Percentiles rank a stretch among this genome's conserved stretches.
Evolutionary conservation across 2,329 filamentous ascomycete species (phyloP).

Genomic region (Bertia moriformis): DNA sequence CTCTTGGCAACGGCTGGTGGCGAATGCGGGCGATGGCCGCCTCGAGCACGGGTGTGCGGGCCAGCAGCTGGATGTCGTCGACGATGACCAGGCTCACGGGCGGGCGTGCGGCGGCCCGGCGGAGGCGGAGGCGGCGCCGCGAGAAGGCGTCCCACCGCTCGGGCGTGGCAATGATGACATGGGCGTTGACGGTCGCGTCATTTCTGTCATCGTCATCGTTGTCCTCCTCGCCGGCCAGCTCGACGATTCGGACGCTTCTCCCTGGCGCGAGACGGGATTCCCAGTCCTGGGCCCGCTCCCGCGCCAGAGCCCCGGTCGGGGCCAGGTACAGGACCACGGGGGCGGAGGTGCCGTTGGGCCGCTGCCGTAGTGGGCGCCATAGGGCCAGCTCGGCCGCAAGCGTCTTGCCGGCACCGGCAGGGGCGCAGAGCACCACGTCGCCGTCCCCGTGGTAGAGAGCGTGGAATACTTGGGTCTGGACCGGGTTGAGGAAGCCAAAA

Average conservation of each 20-base stretch:
- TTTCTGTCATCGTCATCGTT: slow-evolving; percentile 83
- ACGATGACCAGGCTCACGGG: slow-evolving; percentile 95
- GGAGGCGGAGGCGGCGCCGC: slow-evolving; percentile 96
- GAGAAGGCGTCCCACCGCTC: slow-evolving; percentile 99
- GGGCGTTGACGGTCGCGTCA: too few species aligned
- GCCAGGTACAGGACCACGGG: slow-evolving; percentile 98
- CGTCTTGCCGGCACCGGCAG: slow-evolving; percentile 93
- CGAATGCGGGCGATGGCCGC: slow-evolving; percentile 89
- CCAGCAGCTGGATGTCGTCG: slow-evolving; percentile 94
- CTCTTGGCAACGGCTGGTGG: too few species aligned
- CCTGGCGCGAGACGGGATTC: slow-evolving; percentile 64
- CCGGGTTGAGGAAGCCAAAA: slow-evolving; percentile 97
- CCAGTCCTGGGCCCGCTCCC: slow-evolving; percentile 95
- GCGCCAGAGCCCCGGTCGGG: slow-evolving; percentile 96
- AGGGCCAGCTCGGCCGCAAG: slow-evolving; percentile 91
- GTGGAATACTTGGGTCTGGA: slow-evolving; percentile 98
- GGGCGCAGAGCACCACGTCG: slow-evolving; percentile 87
- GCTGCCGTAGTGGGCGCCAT: slow-evolving; percentile 98
- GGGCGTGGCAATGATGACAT: slow-evolving; percentile 95
- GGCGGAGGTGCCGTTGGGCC: too few species aligned
- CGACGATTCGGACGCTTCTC: slow-evolving; percentile 79
- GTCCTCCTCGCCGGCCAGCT: slow-evolving; percentile 97
- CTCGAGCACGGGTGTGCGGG: too few species aligned
- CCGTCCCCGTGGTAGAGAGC: slow-evolving; percentile 82
- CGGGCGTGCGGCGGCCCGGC: too few species aligned